Evolutionary conservation across 306 rosid species (phyloP).

Genomic region (Fragaria nilgerrensis): DNA sequence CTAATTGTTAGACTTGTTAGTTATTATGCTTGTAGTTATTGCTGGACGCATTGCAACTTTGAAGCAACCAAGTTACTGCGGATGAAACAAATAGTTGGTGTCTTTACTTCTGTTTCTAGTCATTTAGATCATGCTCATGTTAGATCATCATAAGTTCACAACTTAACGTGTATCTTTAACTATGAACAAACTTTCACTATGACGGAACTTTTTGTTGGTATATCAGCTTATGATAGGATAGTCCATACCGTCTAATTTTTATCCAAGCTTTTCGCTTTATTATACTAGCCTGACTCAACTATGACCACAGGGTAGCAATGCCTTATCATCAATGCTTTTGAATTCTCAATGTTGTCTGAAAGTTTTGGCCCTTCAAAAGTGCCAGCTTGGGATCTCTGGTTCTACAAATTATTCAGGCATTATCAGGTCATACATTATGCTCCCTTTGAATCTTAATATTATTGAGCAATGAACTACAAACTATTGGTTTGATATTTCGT

Average conservation of each 20-base stretch:
- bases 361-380: constrained; percentile 69
- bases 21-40: background rate
- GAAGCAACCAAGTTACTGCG: background rate
- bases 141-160: constrained; percentile 12
- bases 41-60: constrained; percentile 21
- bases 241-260: background rate
- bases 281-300: constrained; percentile 13
- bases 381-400: constrained; percentile 78
- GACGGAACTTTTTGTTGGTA: background rate
- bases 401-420: constrained; percentile 62
- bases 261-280: constrained; percentile 2
- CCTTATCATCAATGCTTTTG: constrained; percentile 55
- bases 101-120: background rate
- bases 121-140: constrained; percentile 4
- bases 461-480: constrained; percentile 4
- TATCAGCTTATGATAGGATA: background rate
- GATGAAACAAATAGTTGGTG: background rate
- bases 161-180: background rate
- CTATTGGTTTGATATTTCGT: constrained; percentile 9
- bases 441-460: constrained; percentile 13
- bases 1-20: background rate
- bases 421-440: constrained; percentile 51
- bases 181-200: background rate
- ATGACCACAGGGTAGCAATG: constrained; percentile 57
- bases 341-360: constrained; percentile 68